These are phyloP conservation scores for Selaginella tamariscina DNA, from an alignment of 75 land plant genomes.

Conservation along the genomic window DNA sequence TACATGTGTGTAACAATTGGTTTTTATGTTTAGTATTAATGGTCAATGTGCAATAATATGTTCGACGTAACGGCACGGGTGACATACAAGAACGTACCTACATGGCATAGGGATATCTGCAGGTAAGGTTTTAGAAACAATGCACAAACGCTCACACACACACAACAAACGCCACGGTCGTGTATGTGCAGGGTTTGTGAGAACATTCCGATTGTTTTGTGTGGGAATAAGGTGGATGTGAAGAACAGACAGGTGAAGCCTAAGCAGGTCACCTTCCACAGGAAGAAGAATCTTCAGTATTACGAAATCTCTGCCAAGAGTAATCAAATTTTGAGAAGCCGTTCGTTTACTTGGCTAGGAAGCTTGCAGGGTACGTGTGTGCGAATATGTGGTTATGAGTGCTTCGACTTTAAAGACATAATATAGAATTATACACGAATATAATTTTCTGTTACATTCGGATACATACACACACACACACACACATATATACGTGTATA, in stretches of 20 bases:
- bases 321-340: constrained; percentile 11
- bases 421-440: background rate
- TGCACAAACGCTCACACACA: background rate
- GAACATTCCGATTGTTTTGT: constrained; percentile 11
- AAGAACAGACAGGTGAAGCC: constrained; percentile 13
- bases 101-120: constrained; percentile 8
- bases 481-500: too few relatives aligned
- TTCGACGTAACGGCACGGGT: constrained; percentile 5
- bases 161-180: too few relatives aligned
- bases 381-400: too few relatives aligned
- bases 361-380: constrained; percentile 9
- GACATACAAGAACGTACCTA: constrained; percentile 10
- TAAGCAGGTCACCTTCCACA: constrained; percentile 11
- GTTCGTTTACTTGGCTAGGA: constrained; percentile 5
- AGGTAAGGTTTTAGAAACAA: background rate
- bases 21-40: background rate
- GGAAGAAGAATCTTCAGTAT: constrained; percentile 11
- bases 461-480: too few relatives aligned
- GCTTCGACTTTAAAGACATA: too few relatives aligned
- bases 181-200: constrained; percentile 6
- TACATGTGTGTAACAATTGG: too few relatives aligned
- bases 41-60: constrained; percentile 11
- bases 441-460: background rate
- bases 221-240: constrained; percentile 11
- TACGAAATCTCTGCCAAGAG: constrained; percentile 13